Conservation (phyloP, 345 rosid genomes). For the Brassica rapa region DNA sequence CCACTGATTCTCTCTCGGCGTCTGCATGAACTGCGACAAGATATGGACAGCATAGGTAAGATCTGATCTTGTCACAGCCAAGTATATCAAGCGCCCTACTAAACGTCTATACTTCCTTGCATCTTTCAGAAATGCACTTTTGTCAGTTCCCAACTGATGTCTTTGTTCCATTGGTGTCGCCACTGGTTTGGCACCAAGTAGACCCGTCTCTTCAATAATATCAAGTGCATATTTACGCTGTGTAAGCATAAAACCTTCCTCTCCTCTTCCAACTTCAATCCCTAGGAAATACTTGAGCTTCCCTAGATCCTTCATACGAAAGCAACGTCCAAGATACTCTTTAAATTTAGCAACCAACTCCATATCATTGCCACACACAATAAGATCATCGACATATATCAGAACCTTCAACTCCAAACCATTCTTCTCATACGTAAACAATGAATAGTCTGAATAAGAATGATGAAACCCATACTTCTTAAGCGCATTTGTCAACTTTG, state of each 20-base stretch:
- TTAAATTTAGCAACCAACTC: background rate
- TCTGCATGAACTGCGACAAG: background rate
- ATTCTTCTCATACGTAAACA: background rate
- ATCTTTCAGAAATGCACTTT: background rate
- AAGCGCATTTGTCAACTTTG: background rate
- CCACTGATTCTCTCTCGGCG: background rate
- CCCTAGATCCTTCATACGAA: background rate
- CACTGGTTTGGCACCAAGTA: background rate
- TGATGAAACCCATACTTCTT: background rate
- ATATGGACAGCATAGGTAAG: background rate
- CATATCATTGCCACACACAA: background rate
- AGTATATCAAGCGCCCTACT: background rate
- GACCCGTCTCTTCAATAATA: no score
- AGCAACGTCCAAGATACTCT: background rate
- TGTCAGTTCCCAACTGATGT: background rate
- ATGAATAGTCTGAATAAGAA: background rate
- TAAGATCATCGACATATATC: background rate
- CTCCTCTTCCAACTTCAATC: background rate
- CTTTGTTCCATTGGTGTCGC: background rate
- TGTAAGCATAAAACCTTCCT: background rate
- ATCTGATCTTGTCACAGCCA: background rate
- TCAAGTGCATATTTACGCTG: background rate
- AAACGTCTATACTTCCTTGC: background rate
- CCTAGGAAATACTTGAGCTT: background rate
- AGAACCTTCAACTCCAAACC: background rate